Conservation (phyloP, 2,329 filamentous ascomycete species). For the Cryphonectria carpinicola region DNA sequence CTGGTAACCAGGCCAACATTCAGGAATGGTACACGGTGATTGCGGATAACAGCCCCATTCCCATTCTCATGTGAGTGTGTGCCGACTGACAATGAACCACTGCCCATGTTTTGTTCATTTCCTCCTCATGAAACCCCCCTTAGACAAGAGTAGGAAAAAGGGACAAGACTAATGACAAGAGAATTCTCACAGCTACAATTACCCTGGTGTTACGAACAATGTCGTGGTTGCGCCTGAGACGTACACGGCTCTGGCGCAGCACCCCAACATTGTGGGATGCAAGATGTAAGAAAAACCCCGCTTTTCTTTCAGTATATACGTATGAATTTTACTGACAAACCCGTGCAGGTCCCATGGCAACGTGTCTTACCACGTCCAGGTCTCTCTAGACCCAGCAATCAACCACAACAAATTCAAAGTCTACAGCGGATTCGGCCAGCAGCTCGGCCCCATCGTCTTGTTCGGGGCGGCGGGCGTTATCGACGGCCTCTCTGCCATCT, state of each 20-base stretch:
- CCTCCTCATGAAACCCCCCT: neutral
- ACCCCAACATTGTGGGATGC: slow-evolving; percentile 69
- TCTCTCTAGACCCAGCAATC: slow-evolving; percentile 63
- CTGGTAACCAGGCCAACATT: slow-evolving; percentile 61
- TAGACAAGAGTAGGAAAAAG: neutral
- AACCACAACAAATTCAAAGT: slow-evolving; percentile 64
- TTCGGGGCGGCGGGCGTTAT: slow-evolving; percentile 69
- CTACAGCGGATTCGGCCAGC: slow-evolving; percentile 69
- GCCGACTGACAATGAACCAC: neutral
- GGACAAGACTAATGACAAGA: neutral
- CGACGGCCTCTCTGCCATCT: slow-evolving; percentile 67
- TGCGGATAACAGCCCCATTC: slow-evolving; percentile 63
- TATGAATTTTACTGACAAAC: neutral
- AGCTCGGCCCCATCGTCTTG: slow-evolving; percentile 65
- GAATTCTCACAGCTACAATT: slow-evolving; percentile 48
- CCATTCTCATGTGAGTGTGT: slow-evolving; percentile 59
- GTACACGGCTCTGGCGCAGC: slow-evolving; percentile 59
- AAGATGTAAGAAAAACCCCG: slow-evolving; percentile 52
- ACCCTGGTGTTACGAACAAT: slow-evolving; percentile 69
- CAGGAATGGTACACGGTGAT: slow-evolving; percentile 64
- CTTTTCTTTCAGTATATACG: neutral
- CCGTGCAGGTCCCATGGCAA: slow-evolving; percentile 59
- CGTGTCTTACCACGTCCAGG: slow-evolving; percentile 65
- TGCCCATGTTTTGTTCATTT: neutral
- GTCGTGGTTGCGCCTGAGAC: slow-evolving; percentile 62